Conservation (phyloP, 1,284 basidiomycete species). For the Ceratobasidium sp. region DNA sequence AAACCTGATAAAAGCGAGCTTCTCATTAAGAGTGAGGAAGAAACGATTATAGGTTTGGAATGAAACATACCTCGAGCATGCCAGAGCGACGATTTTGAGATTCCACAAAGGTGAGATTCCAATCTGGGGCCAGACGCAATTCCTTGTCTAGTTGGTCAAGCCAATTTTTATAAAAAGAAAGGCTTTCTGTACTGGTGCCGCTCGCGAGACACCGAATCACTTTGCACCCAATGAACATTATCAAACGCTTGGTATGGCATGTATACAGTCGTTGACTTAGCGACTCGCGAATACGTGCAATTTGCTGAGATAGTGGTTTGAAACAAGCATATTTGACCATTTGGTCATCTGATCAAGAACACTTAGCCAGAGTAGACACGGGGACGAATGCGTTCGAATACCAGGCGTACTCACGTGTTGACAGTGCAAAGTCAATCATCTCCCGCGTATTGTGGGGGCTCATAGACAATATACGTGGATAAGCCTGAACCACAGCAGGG, state of each 20-base stretch:
- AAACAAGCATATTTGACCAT: constrained; percentile 8
- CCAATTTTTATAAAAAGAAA: not conserved
- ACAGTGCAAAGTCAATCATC: not conserved
- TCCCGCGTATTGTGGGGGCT: not conserved
- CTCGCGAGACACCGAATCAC: not conserved
- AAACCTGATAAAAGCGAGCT: constrained; percentile 19
- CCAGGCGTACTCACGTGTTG: not conserved
- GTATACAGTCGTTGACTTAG: not conserved
- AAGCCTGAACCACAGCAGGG: no score
- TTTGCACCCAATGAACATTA: not conserved
- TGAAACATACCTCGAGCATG: constrained; percentile 23
- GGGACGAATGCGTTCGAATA: not conserved
- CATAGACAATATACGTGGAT: not conserved
- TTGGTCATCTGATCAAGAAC: not conserved
- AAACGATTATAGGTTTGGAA: no score
- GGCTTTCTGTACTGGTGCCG: not conserved
- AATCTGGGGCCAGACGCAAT: not conserved
- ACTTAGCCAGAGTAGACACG: not conserved
- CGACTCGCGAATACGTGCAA: not conserved
- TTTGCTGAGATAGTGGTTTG: not conserved
- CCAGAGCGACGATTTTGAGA: not conserved
- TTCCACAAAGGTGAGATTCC: not conserved
- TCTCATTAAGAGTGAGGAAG: not conserved
- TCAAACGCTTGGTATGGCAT: not conserved
- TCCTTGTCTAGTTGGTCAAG: constrained; percentile 7